Conservation (phyloP, 805 yeast genomes). For the Sungouiella thailandica region DNA sequence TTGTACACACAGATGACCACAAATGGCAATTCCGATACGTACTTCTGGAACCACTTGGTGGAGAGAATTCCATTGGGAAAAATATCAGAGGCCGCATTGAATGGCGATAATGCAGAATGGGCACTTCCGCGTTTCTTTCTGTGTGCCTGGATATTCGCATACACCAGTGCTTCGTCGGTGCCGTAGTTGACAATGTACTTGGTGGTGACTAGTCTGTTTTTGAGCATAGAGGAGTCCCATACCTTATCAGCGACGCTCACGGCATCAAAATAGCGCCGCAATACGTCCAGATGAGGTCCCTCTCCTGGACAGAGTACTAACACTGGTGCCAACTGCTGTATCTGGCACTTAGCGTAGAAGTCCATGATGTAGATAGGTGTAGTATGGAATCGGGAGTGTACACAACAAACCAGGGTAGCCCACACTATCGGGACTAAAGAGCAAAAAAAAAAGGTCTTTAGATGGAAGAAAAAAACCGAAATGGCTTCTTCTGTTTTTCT, state of each 20-base stretch:
- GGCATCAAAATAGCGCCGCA: conserved; percentile 7
- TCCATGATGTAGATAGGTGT: too few relatives aligned
- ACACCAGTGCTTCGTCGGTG: conserved; percentile 3
- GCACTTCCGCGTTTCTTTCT: conserved; percentile 4
- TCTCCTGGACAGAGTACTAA: conserved; percentile 13
- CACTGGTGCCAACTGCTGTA: conserved; percentile 36
- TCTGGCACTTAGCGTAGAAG: conserved; percentile 20
- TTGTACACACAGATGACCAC: conserved; percentile 20
- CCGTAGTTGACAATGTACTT: conserved; percentile 24
- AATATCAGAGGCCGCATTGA: conserved; percentile 24
- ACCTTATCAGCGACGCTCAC: conserved; percentile 15
- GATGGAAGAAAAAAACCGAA: too few relatives aligned
- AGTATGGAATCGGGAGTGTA: too few relatives aligned
- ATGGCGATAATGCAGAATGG: conserved; percentile 35
- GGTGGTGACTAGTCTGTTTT: conserved; percentile 29
- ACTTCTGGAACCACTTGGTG: conserved; percentile 32
- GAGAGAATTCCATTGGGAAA: conserved; percentile 27
- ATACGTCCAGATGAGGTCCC: conserved; percentile 2
- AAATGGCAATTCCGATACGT: conserved; percentile 27
- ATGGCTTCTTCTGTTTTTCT: too few relatives aligned
- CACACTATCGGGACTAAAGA: too few relatives aligned
- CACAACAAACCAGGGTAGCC: too few relatives aligned
- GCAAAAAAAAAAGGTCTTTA: too few relatives aligned
- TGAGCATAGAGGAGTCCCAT: conserved; percentile 38
- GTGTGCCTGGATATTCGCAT: conserved; percentile 3